Evolutionary conservation across 805 yeast genomes (phyloP), one percentile per base, ranked within the genome.

Genomic region (Barnettozyma sp.): DNA sequence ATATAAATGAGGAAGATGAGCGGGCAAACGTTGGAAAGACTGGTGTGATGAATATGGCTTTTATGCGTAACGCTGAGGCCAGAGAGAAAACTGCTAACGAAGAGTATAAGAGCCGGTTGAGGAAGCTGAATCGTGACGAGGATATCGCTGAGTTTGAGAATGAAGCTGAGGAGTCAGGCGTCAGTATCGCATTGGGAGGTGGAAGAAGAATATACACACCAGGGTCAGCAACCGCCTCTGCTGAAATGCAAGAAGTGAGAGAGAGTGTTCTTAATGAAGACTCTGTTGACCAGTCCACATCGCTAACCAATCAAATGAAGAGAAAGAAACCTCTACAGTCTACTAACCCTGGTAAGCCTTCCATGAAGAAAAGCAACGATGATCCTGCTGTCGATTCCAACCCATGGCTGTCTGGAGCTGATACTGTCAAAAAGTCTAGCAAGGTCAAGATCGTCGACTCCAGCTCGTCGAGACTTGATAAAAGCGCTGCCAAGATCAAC

Each of bases 1-100:
- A n/a, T n/a, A n/a, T n/a, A n/a, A n/a, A n/a, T 10, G 63, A 54
- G 3, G 41, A 40, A 7, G 68, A 62, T 10, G 49, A 48, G 3
- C 56, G 58, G 22, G 58, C 63, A 22, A 69, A 65, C 30, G 57
- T 78, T n/a, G 88, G 92, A 15, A 90, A 88, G 58, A 62, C 71
- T n/a, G 97, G 97, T 37, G 79, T 90, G 15, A 62, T 90, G 71
- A 81, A 78, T 33, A 92, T 92, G 97, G 94, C 88, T 46, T 90
- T 90, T 58, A 90, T 90, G 97, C 79, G 71, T 46, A 82, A 81
- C 41, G 97, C 97, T 2, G 94, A 81, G 42, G 78, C 77, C 38
- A 71, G 78, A 45, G 73, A 75, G 43, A 71, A 67, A 40, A 68
- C 70, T 36, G 76, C 69, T 28, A 88, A 85, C 56, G 59, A 66